Percentiles rank a stretch among this genome's conserved stretches.
These are phyloP conservation scores for Paecilomyces fulvus DNA, from an alignment of 2,329 filamentous ascomycete species.

Conservation along the genomic window DNA sequence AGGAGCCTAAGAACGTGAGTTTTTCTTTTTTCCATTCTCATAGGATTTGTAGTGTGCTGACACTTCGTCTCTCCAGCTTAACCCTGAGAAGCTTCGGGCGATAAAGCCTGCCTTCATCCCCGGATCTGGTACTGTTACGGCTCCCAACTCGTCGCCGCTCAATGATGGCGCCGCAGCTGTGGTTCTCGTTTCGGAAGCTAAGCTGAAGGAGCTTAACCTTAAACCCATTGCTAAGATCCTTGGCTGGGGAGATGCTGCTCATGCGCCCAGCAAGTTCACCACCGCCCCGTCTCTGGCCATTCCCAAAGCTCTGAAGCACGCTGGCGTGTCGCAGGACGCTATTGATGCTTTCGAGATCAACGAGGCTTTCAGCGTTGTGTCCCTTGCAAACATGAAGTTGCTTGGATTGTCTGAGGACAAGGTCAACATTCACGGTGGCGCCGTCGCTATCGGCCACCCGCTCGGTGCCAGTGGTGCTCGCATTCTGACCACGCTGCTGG, in stretches of 20 bases:
- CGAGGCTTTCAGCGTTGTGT: slow-evolving; percentile 96
- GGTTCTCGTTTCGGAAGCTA: slow-evolving; percentile 87
- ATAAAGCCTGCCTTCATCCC: slow-evolving; percentile 79
- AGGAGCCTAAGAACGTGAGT: slow-evolving; percentile 83
- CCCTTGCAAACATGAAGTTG: slow-evolving; percentile 91
- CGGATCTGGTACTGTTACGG: slow-evolving; percentile 75
- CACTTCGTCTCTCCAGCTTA: slow-evolving; percentile 42
- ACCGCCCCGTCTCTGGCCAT: slow-evolving; percentile 88
- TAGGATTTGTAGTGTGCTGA: slow-evolving; percentile 1
- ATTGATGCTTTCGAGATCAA: slow-evolving; percentile 98
- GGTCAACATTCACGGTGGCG: slow-evolving; percentile 91
- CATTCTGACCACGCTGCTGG: slow-evolving; percentile 82
- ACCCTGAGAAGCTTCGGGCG: slow-evolving; percentile 69
- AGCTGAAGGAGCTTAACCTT: slow-evolving; percentile 82
- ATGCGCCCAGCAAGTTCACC: slow-evolving; percentile 90
- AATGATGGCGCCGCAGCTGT: slow-evolving; percentile 91
- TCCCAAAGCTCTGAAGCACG: slow-evolving; percentile 95
- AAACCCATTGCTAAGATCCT: slow-evolving; percentile 94
- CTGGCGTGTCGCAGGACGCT: slow-evolving; percentile 65
- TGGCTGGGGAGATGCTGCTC: slow-evolving; percentile 91
- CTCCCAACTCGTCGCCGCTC: slow-evolving; percentile 91
- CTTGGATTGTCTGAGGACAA: slow-evolving; percentile 70
- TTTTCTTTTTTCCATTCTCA: neutral
- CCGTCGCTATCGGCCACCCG: slow-evolving; percentile 89
- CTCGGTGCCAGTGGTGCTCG: slow-evolving; percentile 87